phyloP scores from a whole-genome alignment of 2,329 filamentous ascomycete species.

The Xylaria multiplex region DNA sequence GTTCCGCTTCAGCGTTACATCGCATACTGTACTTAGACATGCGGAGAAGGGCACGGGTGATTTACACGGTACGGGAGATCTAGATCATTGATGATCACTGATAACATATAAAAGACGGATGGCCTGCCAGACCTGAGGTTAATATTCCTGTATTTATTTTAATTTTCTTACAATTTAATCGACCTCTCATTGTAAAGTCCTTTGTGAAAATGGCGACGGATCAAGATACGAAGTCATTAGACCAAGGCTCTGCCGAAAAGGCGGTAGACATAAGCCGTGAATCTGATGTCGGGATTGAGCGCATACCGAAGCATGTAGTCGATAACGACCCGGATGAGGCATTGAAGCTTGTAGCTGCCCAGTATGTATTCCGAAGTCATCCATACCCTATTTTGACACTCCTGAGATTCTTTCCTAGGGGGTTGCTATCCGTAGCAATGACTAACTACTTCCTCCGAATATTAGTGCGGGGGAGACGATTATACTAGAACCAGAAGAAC shows the following conservation, averaged over 20 bases:
- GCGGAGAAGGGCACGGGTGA: constrained; percentile 26
- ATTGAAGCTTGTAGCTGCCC: constrained; percentile 52
- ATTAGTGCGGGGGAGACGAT: constrained; percentile 48
- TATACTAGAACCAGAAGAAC: constrained; percentile 52
- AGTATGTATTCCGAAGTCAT: constrained; percentile 26
- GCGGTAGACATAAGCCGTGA: constrained; percentile 19
- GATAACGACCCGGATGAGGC: constrained; percentile 56
- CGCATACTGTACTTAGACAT: constrained; percentile 9
- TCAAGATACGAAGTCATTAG: constrained; percentile 9
- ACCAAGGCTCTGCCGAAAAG: constrained; percentile 37
- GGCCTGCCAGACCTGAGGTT: neutral
- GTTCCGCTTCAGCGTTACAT: neutral
- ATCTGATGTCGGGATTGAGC: constrained; percentile 25
- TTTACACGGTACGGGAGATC: constrained; percentile 5
- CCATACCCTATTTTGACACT: neutral
- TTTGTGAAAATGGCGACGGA: constrained; percentile 20
- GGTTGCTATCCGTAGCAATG: neutral
- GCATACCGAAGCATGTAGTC: constrained; percentile 50
- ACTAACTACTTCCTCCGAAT: constrained; percentile 7
- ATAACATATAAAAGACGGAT: constrained; percentile 14
- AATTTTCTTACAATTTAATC: neutral
- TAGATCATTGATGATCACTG: neutral
- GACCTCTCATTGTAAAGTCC: neutral
- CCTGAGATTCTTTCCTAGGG: neutral
- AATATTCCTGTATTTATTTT: neutral